These are phyloP conservation scores for Biscutella laevigata DNA, from an alignment of 441 rosid genomes.

Conservation along the genomic window DNA sequence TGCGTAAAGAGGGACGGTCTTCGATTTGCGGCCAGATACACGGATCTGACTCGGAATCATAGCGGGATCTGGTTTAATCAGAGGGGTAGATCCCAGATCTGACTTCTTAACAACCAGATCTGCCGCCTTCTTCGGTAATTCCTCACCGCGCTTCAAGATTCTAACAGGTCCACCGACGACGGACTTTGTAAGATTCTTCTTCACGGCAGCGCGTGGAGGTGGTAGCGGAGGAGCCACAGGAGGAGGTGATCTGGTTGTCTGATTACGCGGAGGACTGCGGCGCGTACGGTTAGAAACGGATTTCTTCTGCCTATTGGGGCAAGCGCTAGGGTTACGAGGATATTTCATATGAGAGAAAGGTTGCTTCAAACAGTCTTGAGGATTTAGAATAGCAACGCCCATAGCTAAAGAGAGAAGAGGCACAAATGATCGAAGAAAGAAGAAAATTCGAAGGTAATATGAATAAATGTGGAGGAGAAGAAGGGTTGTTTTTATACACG, in stretches of 20 bases:
- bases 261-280: slow-evolving; percentile 30
- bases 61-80: slow-evolving; percentile 32
- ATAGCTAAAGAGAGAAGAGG: slow-evolving; percentile 16
- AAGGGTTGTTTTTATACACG: too few relatives aligned
- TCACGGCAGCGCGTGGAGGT: background rate
- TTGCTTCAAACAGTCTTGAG: slow-evolving; percentile 35
- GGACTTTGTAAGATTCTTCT: slow-evolving; percentile 4
- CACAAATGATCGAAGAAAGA: background rate
- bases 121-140: background rate
- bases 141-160: slow-evolving; percentile 72
- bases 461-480: too few relatives aligned
- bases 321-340: slow-evolving; percentile 23
- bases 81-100: slow-evolving; percentile 30
- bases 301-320: slow-evolving; percentile 22
- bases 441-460: background rate
- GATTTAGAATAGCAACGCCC: slow-evolving; percentile 55
- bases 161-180: slow-evolving; percentile 39
- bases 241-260: slow-evolving; percentile 23
- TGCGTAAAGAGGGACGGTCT: slow-evolving; percentile 41
- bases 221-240: slow-evolving; percentile 18
- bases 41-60: slow-evolving; percentile 29
- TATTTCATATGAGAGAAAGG: slow-evolving; percentile 29
- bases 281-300: slow-evolving; percentile 35
- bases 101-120: background rate
- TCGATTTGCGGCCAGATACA: slow-evolving; percentile 17